A percentile compares a stretch with the other conserved stretches of the same genome.
These are phyloP conservation scores for Cyphellophora attinorum DNA, from an alignment of 2,329 filamentous ascomycete genomes.

Conservation along the genomic window DNA sequence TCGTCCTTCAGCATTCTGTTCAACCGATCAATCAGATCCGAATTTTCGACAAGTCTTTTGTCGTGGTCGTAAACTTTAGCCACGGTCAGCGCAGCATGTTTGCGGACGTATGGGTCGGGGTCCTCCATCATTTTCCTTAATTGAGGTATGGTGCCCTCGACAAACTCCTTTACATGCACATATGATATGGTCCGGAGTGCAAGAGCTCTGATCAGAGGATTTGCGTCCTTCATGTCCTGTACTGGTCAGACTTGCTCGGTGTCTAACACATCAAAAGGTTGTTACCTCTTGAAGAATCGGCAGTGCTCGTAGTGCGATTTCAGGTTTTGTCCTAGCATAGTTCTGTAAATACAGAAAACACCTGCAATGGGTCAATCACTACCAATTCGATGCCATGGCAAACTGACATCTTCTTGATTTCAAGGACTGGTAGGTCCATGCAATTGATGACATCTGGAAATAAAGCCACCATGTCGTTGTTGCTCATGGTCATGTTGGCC, in stretches of 20 bases:
- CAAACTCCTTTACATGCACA: constrained; percentile 90
- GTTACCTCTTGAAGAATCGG: constrained; percentile 72
- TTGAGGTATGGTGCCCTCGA: constrained; percentile 77
- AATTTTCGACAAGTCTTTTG: constrained; percentile 75
- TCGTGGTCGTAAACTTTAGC: constrained; percentile 98
- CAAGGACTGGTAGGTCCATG: constrained; percentile 88
- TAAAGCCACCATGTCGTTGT: constrained; percentile 97
- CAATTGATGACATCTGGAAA: constrained; percentile 92
- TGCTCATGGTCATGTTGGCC: constrained; percentile 99
- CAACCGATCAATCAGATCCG: constrained; percentile 82
- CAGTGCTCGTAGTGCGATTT: constrained; percentile 86
- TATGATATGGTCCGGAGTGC: constrained; percentile 94
- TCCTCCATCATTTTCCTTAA: constrained; percentile 78
- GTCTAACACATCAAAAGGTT: background rate
- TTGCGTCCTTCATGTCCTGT: constrained; percentile 86
- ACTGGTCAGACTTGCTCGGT: constrained; percentile 4
- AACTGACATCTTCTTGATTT: constrained; percentile 97
- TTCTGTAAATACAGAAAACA: constrained; percentile 97
- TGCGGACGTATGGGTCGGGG: constrained; percentile 88
- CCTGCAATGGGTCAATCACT: constrained; percentile 41
- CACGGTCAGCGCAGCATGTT: constrained; percentile 92
- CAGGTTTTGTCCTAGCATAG: constrained; percentile 88
- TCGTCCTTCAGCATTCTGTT: constrained; percentile 88
- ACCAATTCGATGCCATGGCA: background rate
- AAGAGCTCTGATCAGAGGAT: constrained; percentile 83